phyloP scores from a whole-genome alignment of 148 eudicot species.

The Silene latifolia region DNA sequence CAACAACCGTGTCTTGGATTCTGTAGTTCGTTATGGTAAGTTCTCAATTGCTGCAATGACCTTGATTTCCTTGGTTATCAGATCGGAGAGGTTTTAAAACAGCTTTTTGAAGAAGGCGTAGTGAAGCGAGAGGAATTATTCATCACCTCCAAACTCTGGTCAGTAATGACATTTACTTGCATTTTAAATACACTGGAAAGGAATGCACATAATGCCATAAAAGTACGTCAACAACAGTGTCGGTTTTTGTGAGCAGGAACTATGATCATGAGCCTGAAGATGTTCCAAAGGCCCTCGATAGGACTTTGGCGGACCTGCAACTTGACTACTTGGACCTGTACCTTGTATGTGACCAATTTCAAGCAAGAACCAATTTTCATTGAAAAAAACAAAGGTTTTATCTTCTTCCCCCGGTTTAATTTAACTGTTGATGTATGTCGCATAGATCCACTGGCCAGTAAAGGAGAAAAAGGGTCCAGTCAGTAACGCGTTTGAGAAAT shows the following conservation, averaged over 20 bases:
- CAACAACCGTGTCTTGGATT: not conserved
- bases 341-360: conserved; percentile 34
- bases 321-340: conserved; percentile 56
- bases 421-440: too few species aligned
- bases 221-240: not conserved
- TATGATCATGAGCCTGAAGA: conserved; percentile 57
- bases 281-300: conserved; percentile 43
- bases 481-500: not conserved
- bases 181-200: too few species aligned
- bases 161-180: not conserved
- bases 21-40: not conserved
- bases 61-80: conserved; percentile 19
- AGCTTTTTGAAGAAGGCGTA: conserved; percentile 45
- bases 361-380: too few species aligned
- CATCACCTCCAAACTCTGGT: conserved; percentile 66
- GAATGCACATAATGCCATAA: too few species aligned
- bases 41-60: not conserved
- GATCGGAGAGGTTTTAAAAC: conserved; percentile 51
- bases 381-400: too few species aligned
- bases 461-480: not conserved
- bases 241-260: conserved; percentile 31
- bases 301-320: conserved; percentile 45
- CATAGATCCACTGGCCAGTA: not conserved
- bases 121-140: conserved; percentile 61
- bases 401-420: too few species aligned